Percentiles rank a stretch among this genome's conserved stretches.
These are phyloP conservation scores for Musa acuminata DNA, from an alignment of 176 grass and related monocot genomes.

Conservation along the genomic window DNA sequence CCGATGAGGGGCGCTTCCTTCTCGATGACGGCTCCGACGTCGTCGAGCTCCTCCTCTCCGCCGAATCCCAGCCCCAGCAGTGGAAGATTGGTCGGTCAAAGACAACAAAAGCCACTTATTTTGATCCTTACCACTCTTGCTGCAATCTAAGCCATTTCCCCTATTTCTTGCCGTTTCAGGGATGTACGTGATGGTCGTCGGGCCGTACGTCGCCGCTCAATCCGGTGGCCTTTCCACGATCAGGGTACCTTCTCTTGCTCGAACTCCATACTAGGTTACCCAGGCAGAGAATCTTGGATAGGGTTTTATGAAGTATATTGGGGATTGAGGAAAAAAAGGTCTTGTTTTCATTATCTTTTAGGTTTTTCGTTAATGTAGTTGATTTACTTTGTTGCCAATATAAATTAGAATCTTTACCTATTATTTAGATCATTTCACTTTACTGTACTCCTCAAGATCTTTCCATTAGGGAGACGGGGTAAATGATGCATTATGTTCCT, in stretches of 20 bases:
- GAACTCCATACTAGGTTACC: not conserved
- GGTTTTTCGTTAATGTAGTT: not conserved
- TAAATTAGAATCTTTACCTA: too few relatives aligned
- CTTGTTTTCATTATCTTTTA: not conserved
- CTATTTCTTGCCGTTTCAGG: conserved; percentile 30
- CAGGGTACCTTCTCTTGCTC: conserved; percentile 34
- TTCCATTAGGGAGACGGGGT: too few relatives aligned
- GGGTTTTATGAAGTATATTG: not conserved
- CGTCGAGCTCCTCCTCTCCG: conserved; percentile 31
- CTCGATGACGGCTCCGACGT: conserved; percentile 72
- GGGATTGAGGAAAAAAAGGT: not conserved
- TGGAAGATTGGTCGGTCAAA: conserved; percentile 26
- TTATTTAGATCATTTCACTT: too few relatives aligned
- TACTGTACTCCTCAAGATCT: too few relatives aligned
- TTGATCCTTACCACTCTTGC: not conserved
- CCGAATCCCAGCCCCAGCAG: conserved; percentile 20
- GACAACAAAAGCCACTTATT: not conserved
- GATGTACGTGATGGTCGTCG: conserved; percentile 79
- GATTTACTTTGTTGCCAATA: not conserved
- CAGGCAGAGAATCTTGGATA: not conserved
- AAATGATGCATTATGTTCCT: too few relatives aligned
- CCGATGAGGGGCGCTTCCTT: conserved; percentile 27
- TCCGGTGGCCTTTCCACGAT: conserved; percentile 24
- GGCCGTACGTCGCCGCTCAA: conserved; percentile 26
- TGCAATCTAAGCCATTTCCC: not conserved